These are phyloP conservation scores for Gonapodya sp. DNA, from an alignment of 192 early-diverging fungal genomes.

Conservation along the genomic window DNA sequence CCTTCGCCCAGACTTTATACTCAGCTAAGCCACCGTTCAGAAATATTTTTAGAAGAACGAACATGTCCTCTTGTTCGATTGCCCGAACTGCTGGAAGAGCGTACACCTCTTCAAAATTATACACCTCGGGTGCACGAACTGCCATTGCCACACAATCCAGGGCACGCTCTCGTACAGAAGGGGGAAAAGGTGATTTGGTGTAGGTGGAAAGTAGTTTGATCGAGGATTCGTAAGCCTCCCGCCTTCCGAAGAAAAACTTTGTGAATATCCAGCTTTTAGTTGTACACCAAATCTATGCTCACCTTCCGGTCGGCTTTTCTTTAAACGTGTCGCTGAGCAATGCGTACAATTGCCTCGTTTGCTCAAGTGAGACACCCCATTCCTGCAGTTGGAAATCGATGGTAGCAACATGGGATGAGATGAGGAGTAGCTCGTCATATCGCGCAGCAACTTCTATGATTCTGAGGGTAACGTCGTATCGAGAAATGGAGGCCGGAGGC, in stretches of 20 bases:
- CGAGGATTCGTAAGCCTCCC: conserved; percentile 36
- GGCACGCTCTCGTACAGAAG: conserved; percentile 43
- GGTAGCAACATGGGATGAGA: background rate
- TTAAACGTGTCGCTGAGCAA: conserved; percentile 52
- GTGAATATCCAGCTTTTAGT: background rate
- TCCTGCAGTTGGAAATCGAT: background rate
- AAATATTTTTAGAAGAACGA: conserved; percentile 62
- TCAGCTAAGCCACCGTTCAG: conserved; percentile 52
- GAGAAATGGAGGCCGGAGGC: background rate
- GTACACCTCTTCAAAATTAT: conserved; percentile 69
- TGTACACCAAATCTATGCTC: background rate
- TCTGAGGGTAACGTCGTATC: background rate
- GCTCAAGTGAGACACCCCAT: conserved; percentile 18
- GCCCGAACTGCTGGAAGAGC: conserved; percentile 52
- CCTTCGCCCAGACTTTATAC: conserved; percentile 48
- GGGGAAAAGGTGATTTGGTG: conserved; percentile 25
- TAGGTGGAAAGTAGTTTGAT: conserved; percentile 56
- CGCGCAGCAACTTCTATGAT: background rate
- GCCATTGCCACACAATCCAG: conserved; percentile 56
- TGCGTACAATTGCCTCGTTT: conserved; percentile 51
- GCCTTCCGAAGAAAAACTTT: background rate
- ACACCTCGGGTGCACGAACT: conserved; percentile 53
- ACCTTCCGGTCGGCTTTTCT: conserved; percentile 18
- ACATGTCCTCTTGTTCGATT: conserved; percentile 42
- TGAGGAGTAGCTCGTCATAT: background rate